Evolutionary conservation across 1,139 yeast genomes (phyloP), one percentile per base, ranked within the genome.

Genomic region (Candida tetrigidarum): DNA sequence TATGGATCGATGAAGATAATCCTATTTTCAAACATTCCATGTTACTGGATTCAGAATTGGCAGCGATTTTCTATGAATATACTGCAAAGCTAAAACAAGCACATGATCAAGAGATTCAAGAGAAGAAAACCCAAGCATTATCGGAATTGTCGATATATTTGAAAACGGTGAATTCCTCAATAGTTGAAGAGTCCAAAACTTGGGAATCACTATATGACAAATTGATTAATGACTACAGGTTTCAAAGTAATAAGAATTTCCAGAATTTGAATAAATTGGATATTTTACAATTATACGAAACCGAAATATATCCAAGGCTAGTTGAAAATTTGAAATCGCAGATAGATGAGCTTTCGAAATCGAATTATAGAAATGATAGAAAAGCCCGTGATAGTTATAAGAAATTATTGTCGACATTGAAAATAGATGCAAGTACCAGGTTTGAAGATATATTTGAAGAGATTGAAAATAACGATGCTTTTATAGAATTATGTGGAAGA

Each of bases 11-110:
- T 5, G 83, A 84, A 41, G 95, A 87, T 15, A 71, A 74, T 55
- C 83, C 92, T 0, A 78, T 85, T 10, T 88, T 83, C 62, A 75
- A 74, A 50, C 85, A 81, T 54, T 72, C 88, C 2, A 79, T 84
- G 25, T 74, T 86, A 29, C 74, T 82, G 23, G 89, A 83, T 45
- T 67, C 67, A 22, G 76, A 83, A 43, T 80, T 84, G 42, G 72
- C 70, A 34, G 69, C 69, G 33, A 70, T 83, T 2, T 87, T 78
- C 57, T 62, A 69, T 36, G 78, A 78, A 29, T 85, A 74, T 55
- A 71, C 80, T 2, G 63, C 59, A 6, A 55, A 59, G 0, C 60
- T 88, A 36, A 66, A 71, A 28, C 48, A 56, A 1, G 68, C 66
- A 26, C 73, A 78, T 42, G 73, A 76, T 1, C 58, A 60, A 0